A percentile compares a stretch with the other conserved stretches of the same genome.
Evolutionary conservation across 2,329 filamentous ascomycete species (phyloP).

Genomic region (Pseudogymnoascus sp.): DNA sequence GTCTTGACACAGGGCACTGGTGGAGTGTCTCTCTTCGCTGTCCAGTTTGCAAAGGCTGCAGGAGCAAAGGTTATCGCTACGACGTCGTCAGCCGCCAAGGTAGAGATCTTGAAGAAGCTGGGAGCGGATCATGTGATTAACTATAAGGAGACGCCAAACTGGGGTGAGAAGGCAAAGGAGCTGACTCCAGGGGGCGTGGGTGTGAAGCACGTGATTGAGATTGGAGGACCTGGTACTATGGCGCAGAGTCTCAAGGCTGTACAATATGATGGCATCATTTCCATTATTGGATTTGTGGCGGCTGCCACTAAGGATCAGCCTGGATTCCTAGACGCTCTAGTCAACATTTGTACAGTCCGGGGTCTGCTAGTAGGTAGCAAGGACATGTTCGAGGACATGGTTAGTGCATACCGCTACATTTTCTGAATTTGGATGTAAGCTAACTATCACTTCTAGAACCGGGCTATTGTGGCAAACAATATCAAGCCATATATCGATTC

Average conservation of each 20-base stretch:
- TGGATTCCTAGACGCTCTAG: constrained; percentile 26
- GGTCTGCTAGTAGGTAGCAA: constrained; percentile 40
- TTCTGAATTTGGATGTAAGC: neutral
- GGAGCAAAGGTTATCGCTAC: constrained; percentile 37
- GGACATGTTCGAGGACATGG: constrained; percentile 43
- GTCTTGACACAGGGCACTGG: constrained; percentile 37
- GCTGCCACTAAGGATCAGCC: constrained; percentile 20
- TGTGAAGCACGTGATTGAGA: constrained; percentile 37
- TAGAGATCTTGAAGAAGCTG: constrained; percentile 29
- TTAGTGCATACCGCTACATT: constrained; percentile 9
- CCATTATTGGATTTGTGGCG: constrained; percentile 32
- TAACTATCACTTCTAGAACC: constrained; percentile 23
- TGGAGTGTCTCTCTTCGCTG: constrained; percentile 32
- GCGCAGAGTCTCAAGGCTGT: constrained; percentile 33
- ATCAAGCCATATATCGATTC: constrained; percentile 40
- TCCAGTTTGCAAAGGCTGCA: constrained; percentile 34
- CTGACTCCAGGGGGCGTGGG: constrained; percentile 31
- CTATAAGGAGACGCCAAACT: constrained; percentile 33
- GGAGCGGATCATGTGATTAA: constrained; percentile 38
- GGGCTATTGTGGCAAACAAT: constrained; percentile 39
- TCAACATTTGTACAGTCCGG: constrained; percentile 34
- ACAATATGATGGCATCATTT: constrained; percentile 35
- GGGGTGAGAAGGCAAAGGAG: constrained; percentile 32
- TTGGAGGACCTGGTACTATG: constrained; percentile 34
- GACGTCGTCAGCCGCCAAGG: constrained; percentile 32